Percentiles rank a stretch among this genome's conserved stretches.
These are phyloP conservation scores for Lindgomyces ingoldianus DNA, from an alignment of 495 filamentous ascomycete species.

Conservation along the genomic window DNA sequence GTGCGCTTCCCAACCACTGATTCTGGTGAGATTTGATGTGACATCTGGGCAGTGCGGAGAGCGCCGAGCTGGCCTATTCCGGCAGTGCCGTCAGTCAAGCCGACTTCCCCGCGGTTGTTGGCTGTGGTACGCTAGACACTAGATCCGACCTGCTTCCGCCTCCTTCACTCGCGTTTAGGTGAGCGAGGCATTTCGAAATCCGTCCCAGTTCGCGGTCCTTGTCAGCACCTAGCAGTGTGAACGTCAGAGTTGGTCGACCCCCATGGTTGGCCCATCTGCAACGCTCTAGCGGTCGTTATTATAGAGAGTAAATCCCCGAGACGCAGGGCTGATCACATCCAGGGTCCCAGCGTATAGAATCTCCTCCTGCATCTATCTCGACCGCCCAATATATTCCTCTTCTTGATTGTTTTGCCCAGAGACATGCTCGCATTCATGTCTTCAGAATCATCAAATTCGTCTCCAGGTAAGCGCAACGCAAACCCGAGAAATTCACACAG, in stretches of 20 bases:
- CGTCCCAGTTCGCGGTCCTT: constrained; percentile 20
- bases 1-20: constrained; percentile 4
- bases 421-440: constrained; percentile 36
- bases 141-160: constrained; percentile 21
- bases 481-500: background rate
- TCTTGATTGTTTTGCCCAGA: constrained; percentile 1
- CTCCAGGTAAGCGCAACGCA: constrained; percentile 15
- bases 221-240: constrained; percentile 6
- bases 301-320: constrained; percentile 26
- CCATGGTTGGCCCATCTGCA: constrained; percentile 4
- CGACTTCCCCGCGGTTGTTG: constrained; percentile 33
- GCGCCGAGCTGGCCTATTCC: constrained; percentile 12
- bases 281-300: constrained; percentile 6
- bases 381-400: background rate
- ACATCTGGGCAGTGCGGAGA: constrained; percentile 6
- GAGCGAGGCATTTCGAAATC: constrained; percentile 20
- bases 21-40: background rate
- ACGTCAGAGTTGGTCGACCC: constrained; percentile 6
- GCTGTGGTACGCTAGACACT: constrained; percentile 27
- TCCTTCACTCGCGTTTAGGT: constrained; percentile 11
- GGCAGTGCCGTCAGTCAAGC: constrained; percentile 12
- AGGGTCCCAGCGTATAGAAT: background rate
- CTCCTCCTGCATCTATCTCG: background rate
- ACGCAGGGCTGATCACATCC: constrained; percentile 13
- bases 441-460: constrained; percentile 24